Evolutionary conservation across 1,284 basidiomycete genomes (phyloP), one percentile per base, ranked within the genome.

Genomic region (Lignosus rhinocerotis): DNA sequence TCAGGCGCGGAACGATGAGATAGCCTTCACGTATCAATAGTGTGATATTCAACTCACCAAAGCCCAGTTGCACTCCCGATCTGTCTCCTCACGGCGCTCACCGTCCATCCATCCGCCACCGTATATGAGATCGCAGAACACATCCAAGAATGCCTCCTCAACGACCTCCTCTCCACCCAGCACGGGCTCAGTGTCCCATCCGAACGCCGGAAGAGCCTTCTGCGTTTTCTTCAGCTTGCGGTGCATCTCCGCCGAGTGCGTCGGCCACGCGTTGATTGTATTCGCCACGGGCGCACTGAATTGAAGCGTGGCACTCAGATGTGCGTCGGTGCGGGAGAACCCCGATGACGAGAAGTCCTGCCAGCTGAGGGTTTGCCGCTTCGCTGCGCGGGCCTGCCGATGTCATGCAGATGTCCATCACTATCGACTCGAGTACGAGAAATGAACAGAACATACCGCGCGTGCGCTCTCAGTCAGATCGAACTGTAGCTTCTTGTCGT

Each of bases 61-160:
- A n/a, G 89, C 92, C 92, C 93, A 96, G 68, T 92, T 92, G 62
- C 92, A 91, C 66, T 94, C 92, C 65, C 90, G 80, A 70, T 93
- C 92, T 4, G 88, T 79, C 63, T 87, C 80, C 68, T 93, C 91
- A 3, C 78, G 80, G 59, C 87, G 75, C 63, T 92, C 90, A 30
- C 84, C 75, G 65, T 93, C 88, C 78, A 86, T 82, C 90, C 90
- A 92, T 0, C 87, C 88, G 21, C 86, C 85, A 31, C 92, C 90
- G 62, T 90, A 88, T 46, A 93, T 78, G 46, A 96, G 75, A 72
- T 96, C 93, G 66, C 88, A 91, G 74, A 93, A 96, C 31, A 91
- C 89, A 66, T 93, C 91, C 44, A 95, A 68, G 71, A 96, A 95
- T 0, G 90, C 84, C 72, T 94, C 93, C 70, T 96, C 93, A 32